Evolutionary conservation across 1,284 basidiomycete genomes (phyloP).

Genomic region (Porogramme epimiltina): DNA sequence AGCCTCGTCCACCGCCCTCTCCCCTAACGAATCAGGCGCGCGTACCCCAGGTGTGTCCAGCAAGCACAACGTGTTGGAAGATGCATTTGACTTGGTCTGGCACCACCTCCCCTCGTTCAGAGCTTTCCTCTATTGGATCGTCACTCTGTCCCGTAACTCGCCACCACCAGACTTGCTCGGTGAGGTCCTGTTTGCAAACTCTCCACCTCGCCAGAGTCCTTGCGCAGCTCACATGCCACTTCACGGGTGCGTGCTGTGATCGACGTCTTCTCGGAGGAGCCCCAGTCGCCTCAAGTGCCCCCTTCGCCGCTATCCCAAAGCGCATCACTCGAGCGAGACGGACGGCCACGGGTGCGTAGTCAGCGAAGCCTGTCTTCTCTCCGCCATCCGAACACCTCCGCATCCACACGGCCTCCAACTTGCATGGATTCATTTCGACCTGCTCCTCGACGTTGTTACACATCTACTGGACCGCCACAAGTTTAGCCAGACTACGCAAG

Average conservation of each 20-base stretch:
- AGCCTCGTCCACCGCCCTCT: conserved; percentile 8
- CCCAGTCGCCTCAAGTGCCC: conserved; percentile 10
- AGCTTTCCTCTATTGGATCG: conserved; percentile 12
- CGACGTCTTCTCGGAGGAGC: conserved; percentile 15
- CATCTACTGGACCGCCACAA: conserved; percentile 40
- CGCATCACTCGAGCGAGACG: conserved; percentile 6
- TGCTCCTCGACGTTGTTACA: conserved; percentile 32
- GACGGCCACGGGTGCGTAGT: conserved; percentile 3
- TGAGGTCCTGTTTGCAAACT: conserved; percentile 73
- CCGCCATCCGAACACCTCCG: conserved; percentile 17
- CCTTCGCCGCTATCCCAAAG: conserved; percentile 27
- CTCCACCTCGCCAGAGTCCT: conserved; percentile 31
- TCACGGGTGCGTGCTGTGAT: conserved; percentile 25
- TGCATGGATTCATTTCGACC: conserved; percentile 21
- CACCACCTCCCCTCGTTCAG: conserved; percentile 20
- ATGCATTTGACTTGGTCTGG: conserved; percentile 18
- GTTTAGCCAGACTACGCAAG: conserved; percentile 48
- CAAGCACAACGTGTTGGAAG: background rate
- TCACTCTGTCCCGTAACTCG: conserved; percentile 27
- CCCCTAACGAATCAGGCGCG: background rate
- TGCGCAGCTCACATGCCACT: conserved; percentile 19
- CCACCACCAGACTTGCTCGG: conserved; percentile 54
- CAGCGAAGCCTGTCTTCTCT: conserved; percentile 13
- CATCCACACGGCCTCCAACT: conserved; percentile 25
- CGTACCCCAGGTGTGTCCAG: background rate